Conservation (phyloP, 1,139 yeast species). For the Blastobotrys illinoisensis region DNA sequence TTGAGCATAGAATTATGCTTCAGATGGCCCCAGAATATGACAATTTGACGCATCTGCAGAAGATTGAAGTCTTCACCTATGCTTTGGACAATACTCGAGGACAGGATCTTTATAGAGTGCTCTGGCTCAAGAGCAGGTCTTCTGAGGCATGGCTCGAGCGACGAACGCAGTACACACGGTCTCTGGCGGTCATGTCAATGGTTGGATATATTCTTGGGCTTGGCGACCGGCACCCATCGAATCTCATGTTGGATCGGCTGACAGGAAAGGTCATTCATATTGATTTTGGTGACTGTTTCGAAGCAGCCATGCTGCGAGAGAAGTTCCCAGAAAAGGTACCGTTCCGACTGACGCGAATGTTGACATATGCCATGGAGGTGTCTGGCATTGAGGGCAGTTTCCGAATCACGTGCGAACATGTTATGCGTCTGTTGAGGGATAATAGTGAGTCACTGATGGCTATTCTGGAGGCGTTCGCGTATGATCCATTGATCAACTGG, state of each 20-base stretch:
- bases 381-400: slow-evolving; percentile 98
- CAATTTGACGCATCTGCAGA: slow-evolving; percentile 76
- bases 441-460: slow-evolving; percentile 98
- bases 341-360: slow-evolving; percentile 92
- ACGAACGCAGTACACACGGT: slow-evolving; percentile 91
- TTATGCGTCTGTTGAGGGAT: slow-evolving; percentile 87
- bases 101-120: slow-evolving; percentile 88
- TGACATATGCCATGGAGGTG: slow-evolving; percentile 97
- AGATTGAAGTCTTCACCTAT: slow-evolving; percentile 93
- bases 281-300: slow-evolving; percentile 99
- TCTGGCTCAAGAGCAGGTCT: slow-evolving; percentile 93
- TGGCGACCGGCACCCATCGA: slow-evolving; percentile 98
- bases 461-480: slow-evolving; percentile 94
- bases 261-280: slow-evolving; percentile 96
- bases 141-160: slow-evolving; percentile 98
- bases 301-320: slow-evolving; percentile 93
- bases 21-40: slow-evolving; percentile 99
- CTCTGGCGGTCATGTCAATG: slow-evolving; percentile 98
- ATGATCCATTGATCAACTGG: slow-evolving; percentile 98
- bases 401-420: slow-evolving; percentile 94
- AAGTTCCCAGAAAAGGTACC: slow-evolving; percentile 98
- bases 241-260: slow-evolving; percentile 86
- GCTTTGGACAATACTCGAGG: slow-evolving; percentile 95
- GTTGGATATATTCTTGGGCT: slow-evolving; percentile 93
- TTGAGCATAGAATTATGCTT: slow-evolving; percentile 91